These are phyloP conservation scores for Fraxinus nigra DNA, from an alignment of 305 asterid species.

Conservation along the genomic window DNA sequence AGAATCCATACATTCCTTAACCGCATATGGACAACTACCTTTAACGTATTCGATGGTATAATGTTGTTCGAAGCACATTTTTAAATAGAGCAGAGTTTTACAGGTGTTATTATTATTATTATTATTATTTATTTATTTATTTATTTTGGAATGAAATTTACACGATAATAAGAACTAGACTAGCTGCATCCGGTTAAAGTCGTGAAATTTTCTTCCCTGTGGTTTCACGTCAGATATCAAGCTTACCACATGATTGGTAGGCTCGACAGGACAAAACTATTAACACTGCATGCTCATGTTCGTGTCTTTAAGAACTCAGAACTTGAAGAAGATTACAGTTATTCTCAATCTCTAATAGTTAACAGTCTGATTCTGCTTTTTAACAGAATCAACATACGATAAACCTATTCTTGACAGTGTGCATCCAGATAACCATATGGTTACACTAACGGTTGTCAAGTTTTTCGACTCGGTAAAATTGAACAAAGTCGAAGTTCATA, in stretches of 20 bases:
- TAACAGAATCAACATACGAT: not conserved
- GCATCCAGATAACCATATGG: not conserved
- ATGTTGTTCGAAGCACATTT: not conserved
- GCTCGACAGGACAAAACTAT: not conserved
- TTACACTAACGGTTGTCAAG: not conserved
- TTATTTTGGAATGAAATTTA: not conserved
- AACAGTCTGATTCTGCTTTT: not conserved
- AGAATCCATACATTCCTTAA: not conserved
- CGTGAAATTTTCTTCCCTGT: not conserved
- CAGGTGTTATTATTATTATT: not conserved
- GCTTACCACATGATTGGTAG: not conserved
- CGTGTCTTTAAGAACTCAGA: not conserved
- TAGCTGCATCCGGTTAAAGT: not conserved
- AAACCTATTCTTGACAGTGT: not conserved
- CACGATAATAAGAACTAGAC: not conserved
- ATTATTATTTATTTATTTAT: too few species aligned
- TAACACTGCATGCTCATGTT: not conserved
- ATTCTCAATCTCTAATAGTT: not conserved
- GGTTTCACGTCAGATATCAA: not conserved
- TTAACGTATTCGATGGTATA: not conserved
- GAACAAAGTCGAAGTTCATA: conserved; percentile 13
- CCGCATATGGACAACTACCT: not conserved
- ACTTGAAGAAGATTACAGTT: not conserved
- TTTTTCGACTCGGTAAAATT: not conserved
- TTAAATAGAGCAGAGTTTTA: not conserved